Evolutionary conservation across 108 stramenopile species (phyloP), one percentile per base, ranked within the genome.

Genomic region (Nitzschia inconspicua): DNA sequence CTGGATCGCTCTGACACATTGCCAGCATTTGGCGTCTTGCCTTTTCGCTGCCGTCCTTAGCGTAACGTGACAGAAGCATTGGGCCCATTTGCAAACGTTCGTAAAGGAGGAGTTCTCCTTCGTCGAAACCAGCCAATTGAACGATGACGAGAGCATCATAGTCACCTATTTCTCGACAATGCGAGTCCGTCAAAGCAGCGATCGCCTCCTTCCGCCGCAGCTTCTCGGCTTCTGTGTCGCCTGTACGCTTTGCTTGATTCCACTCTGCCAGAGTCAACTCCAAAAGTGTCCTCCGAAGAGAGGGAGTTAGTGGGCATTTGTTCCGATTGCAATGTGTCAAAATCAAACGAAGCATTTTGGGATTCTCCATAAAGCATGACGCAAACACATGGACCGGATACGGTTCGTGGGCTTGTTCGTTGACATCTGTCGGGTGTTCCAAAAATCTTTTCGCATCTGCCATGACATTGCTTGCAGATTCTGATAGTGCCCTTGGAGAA

Each of bases 261-360:
- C 91, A 93, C 69, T 93, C 91, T 28, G 77, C 82, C 50, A 93
- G 66, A 27, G 88, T 89, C 42, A 93, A 57, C 57, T 93, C 91
- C 39, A 93, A 65, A 53, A 88, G 58, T 4, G 85, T 86, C 24
- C 88, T 66, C 47, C 83, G 69, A n/a, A 93, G 66, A 24, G 73
- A 79, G 11, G 88, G 87, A 6, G 82, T 83, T 47, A 93, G 58
- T 2, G 58, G 56, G 63, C 82, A 88, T 41, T 82, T 85, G 60
- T 80, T 86, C 23, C 85, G 79, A 36, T 87, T 81, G 57, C 88
- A 89, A 66, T 88, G 85, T 0, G 91, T 77, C 57, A 93, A 49
- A 55, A 93, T 85, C 24, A 93, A 49, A 6, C 91, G 88, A 26
- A 93, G 58, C 36, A 89, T 76, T 58, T 84, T 93, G 37, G 86